Conservation (phyloP, 352 stramenopile genomes). For the Phytophthora sp. region DNA sequence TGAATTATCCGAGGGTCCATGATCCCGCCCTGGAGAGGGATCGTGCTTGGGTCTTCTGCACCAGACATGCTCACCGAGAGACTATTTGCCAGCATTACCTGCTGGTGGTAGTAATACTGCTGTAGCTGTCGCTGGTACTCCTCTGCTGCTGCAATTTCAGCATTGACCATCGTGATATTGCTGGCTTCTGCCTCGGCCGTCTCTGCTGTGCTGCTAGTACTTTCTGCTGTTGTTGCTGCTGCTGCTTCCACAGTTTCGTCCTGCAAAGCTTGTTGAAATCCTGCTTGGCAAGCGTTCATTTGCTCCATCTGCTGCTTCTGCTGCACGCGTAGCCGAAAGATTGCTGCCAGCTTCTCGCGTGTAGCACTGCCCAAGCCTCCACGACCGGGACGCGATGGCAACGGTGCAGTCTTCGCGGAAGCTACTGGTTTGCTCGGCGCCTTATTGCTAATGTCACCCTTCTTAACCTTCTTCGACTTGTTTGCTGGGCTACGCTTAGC, state of each 20-base stretch:
- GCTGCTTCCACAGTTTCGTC: conserved; percentile 19
- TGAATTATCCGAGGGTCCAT: conserved; percentile 73
- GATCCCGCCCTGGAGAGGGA: conserved; percentile 46
- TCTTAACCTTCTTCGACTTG: conserved; percentile 25
- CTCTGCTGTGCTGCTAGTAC: neutral
- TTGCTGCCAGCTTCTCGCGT: conserved; percentile 59
- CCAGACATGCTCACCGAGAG: conserved; percentile 31
- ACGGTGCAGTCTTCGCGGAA: conserved; percentile 9
- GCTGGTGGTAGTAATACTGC: conserved; percentile 75
- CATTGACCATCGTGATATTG: conserved; percentile 10
- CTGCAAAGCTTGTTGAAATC: conserved; percentile 36
- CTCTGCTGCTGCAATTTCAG: conserved; percentile 35
- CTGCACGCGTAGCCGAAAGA: conserved; percentile 67
- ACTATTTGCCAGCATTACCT: conserved; percentile 54
- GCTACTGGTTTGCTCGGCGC: neutral
- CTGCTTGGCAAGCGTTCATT: conserved; percentile 16
- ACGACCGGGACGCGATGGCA: conserved; percentile 3
- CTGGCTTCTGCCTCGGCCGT: conserved; percentile 5
- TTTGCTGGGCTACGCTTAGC: conserved; percentile 2
- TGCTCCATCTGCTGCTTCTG: conserved; percentile 50
- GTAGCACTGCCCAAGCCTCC: conserved; percentile 32
- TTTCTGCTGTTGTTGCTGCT: neutral
- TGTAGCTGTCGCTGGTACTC: conserved; percentile 61
- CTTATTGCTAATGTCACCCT: neutral
- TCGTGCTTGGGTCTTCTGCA: conserved; percentile 23